Percentiles rank a stretch among this genome's conserved stretches.
These are phyloP conservation scores for Fusarium denticulatum DNA, from an alignment of 2,329 filamentous ascomycete species.

Conservation along the genomic window DNA sequence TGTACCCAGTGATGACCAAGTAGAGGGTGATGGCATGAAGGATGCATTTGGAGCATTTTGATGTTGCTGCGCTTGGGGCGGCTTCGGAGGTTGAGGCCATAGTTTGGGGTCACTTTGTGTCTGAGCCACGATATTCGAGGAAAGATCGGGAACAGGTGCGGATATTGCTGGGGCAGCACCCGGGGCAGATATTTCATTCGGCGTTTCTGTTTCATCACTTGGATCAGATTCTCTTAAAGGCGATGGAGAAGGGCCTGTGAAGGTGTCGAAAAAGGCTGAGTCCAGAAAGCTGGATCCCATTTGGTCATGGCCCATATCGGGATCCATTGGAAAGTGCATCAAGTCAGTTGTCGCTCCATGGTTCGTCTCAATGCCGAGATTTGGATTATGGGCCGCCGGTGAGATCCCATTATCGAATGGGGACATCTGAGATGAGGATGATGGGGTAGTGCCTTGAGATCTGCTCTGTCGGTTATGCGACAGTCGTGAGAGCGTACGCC, in stretches of 20 bases:
- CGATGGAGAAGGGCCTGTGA: conserved; percentile 27
- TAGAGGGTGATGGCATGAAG: conserved; percentile 20
- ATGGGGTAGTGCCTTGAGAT: conserved; percentile 34
- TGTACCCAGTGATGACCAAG: conserved; percentile 29
- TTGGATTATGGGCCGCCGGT: conserved; percentile 20
- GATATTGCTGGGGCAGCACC: background rate
- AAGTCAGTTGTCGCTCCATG: background rate
- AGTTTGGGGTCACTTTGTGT: background rate
- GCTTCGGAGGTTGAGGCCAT: conserved; percentile 9
- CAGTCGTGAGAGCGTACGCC: conserved; percentile 37
- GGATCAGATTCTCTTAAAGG: conserved; percentile 14
- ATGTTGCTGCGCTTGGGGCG: background rate
- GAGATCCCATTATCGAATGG: conserved; percentile 29
- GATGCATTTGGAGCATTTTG: background rate
- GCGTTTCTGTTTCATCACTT: conserved; percentile 18
- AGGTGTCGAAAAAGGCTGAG: conserved; percentile 36
- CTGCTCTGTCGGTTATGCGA: conserved; percentile 20
- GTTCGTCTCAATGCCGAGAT: background rate
- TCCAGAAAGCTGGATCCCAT: conserved; percentile 25
- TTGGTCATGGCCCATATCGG: conserved; percentile 20
- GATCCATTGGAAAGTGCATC: conserved; percentile 19
- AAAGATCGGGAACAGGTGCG: background rate
- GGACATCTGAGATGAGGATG: conserved; percentile 34
- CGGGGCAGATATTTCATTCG: background rate
- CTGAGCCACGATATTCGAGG: background rate